Evolutionary conservation across 2,329 filamentous ascomycete species (phyloP).

Genomic region (Penicillium vulpinum): DNA sequence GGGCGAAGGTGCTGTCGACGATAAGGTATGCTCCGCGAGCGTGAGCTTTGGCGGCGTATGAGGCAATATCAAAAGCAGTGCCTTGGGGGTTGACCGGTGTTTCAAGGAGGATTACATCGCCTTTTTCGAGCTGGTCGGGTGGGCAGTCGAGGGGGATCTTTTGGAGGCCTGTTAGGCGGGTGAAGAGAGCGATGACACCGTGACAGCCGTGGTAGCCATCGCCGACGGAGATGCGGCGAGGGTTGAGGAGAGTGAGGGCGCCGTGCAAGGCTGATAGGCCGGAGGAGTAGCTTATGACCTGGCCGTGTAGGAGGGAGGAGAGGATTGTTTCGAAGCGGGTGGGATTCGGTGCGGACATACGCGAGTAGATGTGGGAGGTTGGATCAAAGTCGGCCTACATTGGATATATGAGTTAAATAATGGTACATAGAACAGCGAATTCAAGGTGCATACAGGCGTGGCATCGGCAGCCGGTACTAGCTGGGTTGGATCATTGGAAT

Average conservation of each 20-base stretch:
- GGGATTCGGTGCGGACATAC: slow-evolving; percentile 73
- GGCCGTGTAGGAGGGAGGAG: slow-evolving; percentile 63
- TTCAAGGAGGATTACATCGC: slow-evolving; percentile 88
- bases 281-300: slow-evolving; percentile 75
- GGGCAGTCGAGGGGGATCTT: slow-evolving; percentile 71
- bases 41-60: slow-evolving; percentile 72
- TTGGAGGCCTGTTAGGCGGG: slow-evolving; percentile 72
- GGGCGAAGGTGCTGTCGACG: slow-evolving; percentile 90
- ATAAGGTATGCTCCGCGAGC: slow-evolving; percentile 71
- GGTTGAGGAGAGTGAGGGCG: slow-evolving; percentile 78
- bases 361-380: slow-evolving; percentile 74
- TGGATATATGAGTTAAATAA: neutral
- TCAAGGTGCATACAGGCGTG: slow-evolving; percentile 51
- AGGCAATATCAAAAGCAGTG: slow-evolving; percentile 70
- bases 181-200: slow-evolving; percentile 72
- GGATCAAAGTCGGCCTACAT: slow-evolving; percentile 25
- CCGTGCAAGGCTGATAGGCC: slow-evolving; percentile 89
- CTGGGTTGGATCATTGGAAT: slow-evolving; percentile 67
- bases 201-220: slow-evolving; percentile 93
- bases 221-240: slow-evolving; percentile 76
- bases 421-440: neutral
- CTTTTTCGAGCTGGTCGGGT: slow-evolving; percentile 64
- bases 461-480: slow-evolving; percentile 55
- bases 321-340: slow-evolving; percentile 84
- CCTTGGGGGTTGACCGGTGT: slow-evolving; percentile 92